These are phyloP conservation scores for Claviceps digitariae DNA, from an alignment of 2,329 filamentous ascomycete species.

Conservation along the genomic window DNA sequence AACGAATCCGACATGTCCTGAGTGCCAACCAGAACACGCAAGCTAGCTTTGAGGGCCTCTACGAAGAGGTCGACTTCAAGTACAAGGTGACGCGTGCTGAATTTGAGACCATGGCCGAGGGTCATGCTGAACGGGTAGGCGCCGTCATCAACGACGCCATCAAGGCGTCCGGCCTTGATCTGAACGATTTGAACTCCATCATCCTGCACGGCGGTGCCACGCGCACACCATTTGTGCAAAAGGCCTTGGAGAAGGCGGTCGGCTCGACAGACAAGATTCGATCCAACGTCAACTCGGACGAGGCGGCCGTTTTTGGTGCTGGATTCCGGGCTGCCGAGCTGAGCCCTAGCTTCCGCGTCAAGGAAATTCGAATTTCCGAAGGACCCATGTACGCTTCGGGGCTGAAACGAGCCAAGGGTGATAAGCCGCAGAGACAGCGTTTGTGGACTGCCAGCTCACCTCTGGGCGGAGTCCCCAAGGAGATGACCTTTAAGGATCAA, in stretches of 20 bases:
- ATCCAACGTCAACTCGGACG: slow-evolving; percentile 91
- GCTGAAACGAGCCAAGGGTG: slow-evolving; percentile 58
- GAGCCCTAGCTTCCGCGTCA: slow-evolving; percentile 92
- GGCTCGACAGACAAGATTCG: slow-evolving; percentile 68
- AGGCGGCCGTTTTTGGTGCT: slow-evolving; percentile 90
- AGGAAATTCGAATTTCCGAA: slow-evolving; percentile 83
- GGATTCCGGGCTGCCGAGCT: slow-evolving; percentile 87
- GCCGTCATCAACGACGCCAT: slow-evolving; percentile 62
- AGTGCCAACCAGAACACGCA: slow-evolving; percentile 81
- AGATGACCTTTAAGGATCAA: slow-evolving; percentile 69
- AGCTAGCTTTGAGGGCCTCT: slow-evolving; percentile 74
- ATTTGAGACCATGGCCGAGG: slow-evolving; percentile 66
- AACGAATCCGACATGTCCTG: slow-evolving; percentile 73
- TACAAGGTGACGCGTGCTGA: slow-evolving; percentile 71
- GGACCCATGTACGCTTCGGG: slow-evolving; percentile 58
- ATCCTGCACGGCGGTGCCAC: slow-evolving; percentile 87
- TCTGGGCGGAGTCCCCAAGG: slow-evolving; percentile 63
- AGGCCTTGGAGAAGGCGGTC: slow-evolving; percentile 62
- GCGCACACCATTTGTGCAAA: slow-evolving; percentile 89
- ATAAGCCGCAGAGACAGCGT: slow-evolving; percentile 63
- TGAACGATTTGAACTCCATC: slow-evolving; percentile 71
- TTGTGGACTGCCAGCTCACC: slow-evolving; percentile 69
- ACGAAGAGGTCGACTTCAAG: slow-evolving; percentile 84
- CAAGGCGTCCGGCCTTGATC: slow-evolving; percentile 54
- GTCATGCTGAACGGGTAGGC: slow-evolving; percentile 54